Evolutionary conservation across 768 basidiomycete species (phyloP).

Genomic region (Pisolithus orientalis): DNA sequence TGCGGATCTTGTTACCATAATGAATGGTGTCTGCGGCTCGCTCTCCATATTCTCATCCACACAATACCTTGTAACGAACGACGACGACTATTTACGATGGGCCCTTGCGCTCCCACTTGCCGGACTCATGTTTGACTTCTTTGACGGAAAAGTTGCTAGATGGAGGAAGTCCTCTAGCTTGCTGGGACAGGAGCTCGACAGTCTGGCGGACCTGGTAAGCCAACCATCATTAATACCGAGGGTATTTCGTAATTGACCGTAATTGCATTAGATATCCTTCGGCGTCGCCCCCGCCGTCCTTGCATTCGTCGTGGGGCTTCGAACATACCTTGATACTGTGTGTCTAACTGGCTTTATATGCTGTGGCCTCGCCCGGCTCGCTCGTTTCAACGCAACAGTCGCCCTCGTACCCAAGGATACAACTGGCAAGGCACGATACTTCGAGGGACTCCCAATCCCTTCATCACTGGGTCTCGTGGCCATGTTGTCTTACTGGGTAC

Average conservation of each 20-base stretch:
- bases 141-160: conserved; percentile 96
- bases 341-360: conserved; percentile 88
- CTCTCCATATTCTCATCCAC: conserved; percentile 93
- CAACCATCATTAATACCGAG: conserved; percentile 1
- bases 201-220: conserved; percentile 87
- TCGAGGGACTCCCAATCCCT: conserved; percentile 97
- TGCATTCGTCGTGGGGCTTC: conserved; percentile 85
- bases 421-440: conserved; percentile 87
- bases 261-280: conserved; percentile 74
- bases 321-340: conserved; percentile 87
- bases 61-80: conserved; percentile 75
- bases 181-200: conserved; percentile 96
- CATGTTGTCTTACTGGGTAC: conserved; percentile 75
- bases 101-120: conserved; percentile 87
- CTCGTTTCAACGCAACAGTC: conserved; percentile 97
- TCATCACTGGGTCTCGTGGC: conserved; percentile 78
- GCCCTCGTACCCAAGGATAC: conserved; percentile 86
- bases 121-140: conserved; percentile 95
- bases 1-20: conserved; percentile 96
- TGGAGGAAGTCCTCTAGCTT: conserved; percentile 95
- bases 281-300: conserved; percentile 95
- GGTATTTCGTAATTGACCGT: conserved; percentile 1
- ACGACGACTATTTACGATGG: conserved; percentile 74
- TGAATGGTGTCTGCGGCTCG: conserved; percentile 98
- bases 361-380: conserved; percentile 92